Conservation (phyloP, 139 green algal species). For the Auxenochlorella protothecoides region DNA sequence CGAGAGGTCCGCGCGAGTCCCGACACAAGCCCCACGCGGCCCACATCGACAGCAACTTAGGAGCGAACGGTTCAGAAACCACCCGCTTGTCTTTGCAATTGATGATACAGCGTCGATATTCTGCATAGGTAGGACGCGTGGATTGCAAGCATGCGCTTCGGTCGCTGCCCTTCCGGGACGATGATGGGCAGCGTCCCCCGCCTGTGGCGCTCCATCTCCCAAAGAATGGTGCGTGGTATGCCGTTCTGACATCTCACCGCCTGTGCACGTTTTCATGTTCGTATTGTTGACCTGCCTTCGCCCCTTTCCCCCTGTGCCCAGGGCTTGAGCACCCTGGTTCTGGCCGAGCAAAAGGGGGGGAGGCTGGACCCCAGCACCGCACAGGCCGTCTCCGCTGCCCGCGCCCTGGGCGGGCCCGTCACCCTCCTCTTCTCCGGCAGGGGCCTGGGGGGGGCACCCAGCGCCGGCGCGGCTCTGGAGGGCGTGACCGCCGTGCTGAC, state of each 20-base stretch:
- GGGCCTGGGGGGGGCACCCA: neutral
- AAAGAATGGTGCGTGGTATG: too few relatives aligned
- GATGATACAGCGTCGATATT: too few relatives aligned
- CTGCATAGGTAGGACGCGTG: too few relatives aligned
- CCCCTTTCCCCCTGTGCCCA: slow-evolving; percentile 5
- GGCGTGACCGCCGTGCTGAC: slow-evolving; percentile 37
- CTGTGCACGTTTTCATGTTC: slow-evolving; percentile 5
- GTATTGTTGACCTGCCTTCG: neutral
- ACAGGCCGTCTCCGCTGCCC: slow-evolving; percentile 13
- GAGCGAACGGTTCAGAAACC: too few relatives aligned
- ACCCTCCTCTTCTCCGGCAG: slow-evolving; percentile 12
- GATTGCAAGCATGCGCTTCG: neutral
- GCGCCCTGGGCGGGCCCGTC: slow-evolving; percentile 4
- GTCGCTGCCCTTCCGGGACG: neutral
- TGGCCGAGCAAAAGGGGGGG: slow-evolving; percentile 18
- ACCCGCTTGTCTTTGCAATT: too few relatives aligned
- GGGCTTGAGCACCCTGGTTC: slow-evolving; percentile 17
- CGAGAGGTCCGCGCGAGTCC: too few relatives aligned
- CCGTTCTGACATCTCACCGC: neutral
- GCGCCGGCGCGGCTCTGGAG: slow-evolving; percentile 3
- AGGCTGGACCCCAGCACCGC: slow-evolving; percentile 13
- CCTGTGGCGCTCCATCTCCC: too few relatives aligned
- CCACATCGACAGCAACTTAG: too few relatives aligned
- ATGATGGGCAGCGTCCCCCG: neutral
- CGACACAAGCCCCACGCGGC: too few relatives aligned